Evolutionary conservation across 352 stramenopile species (phyloP).

Genomic region (Vaucheria bursata): DNA sequence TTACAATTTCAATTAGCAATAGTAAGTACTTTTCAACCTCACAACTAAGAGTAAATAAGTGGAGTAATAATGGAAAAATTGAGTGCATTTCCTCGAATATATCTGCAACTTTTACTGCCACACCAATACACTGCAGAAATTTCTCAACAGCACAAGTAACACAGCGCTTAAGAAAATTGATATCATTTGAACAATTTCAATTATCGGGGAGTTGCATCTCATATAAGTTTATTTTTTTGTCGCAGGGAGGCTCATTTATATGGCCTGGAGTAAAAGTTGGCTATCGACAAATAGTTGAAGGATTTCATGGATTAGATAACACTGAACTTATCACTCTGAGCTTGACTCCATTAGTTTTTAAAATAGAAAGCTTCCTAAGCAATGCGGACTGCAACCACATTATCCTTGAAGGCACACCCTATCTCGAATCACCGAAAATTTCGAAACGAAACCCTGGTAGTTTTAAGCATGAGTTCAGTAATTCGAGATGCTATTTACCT

Average conservation of each 20-base stretch:
- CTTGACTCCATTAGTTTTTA: constrained; percentile 56
- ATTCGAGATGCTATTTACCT: constrained; percentile 44
- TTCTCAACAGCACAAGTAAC: no score
- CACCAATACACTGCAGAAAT: no score
- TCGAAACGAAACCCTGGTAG: constrained; percentile 58
- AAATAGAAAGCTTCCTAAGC: constrained; percentile 55
- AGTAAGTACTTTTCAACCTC: no score
- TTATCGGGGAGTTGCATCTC: no score
- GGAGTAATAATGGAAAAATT: no score
- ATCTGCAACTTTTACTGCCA: no score
- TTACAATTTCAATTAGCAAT: no score
- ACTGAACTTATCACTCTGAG: constrained; percentile 57
- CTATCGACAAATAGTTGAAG: constrained; percentile 42
- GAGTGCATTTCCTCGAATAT: no score
- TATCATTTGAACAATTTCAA: no score
- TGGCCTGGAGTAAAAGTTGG: constrained; percentile 59
- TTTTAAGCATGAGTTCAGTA: constrained; percentile 58
- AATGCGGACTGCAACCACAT: constrained; percentile 61
- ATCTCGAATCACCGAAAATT: constrained; percentile 56
- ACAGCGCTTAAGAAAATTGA: no score
- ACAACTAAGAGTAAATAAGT: no score
- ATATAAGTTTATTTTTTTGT: no score
- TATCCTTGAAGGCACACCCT: constrained; percentile 49
- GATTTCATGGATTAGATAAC: constrained; percentile 25
- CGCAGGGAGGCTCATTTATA: constrained; percentile 60